Conservation (phyloP, 2,329 filamentous ascomycete species). For the Paradendryphiella salina region DNA sequence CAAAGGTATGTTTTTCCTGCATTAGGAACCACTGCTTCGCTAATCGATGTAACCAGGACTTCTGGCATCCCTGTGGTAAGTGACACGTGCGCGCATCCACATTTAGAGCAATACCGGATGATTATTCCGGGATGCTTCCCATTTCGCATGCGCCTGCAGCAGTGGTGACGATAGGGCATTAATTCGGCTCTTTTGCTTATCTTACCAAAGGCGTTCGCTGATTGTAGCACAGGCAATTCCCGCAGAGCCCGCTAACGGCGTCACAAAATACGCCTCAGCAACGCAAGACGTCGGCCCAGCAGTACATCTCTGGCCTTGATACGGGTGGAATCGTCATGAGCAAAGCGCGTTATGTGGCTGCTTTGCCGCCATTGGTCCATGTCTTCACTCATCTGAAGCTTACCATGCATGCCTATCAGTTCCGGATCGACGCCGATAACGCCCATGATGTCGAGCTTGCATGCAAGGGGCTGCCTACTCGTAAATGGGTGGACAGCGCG, state of each 20-base stretch:
- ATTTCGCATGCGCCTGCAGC: conserved; percentile 2
- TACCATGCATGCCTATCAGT: conserved; percentile 42
- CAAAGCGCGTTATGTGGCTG: conserved; percentile 21
- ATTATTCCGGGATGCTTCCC: neutral
- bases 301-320: conserved; percentile 26
- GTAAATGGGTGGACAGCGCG: conserved; percentile 40
- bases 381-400: conserved; percentile 44
- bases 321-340: conserved; percentile 19
- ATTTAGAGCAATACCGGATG: neutral
- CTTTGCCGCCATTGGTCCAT: conserved; percentile 38
- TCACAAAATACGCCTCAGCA: conserved; percentile 21
- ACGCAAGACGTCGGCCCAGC: conserved; percentile 31
- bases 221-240: conserved; percentile 38
- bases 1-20: conserved; percentile 30
- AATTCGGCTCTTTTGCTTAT: neutral
- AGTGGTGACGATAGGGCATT: conserved; percentile 4
- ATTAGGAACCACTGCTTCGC: neutral
- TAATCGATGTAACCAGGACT: conserved; percentile 20
- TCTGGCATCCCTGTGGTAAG: conserved; percentile 35
- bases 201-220: conserved; percentile 8
- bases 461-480: conserved; percentile 21
- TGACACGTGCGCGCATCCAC: conserved; percentile 7
- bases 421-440: conserved; percentile 21
- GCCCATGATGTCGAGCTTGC: conserved; percentile 11
- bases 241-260: conserved; percentile 28